Evolutionary conservation across 805 yeast species (phyloP).

Genomic region (Wickerhamomyces mucosus): DNA sequence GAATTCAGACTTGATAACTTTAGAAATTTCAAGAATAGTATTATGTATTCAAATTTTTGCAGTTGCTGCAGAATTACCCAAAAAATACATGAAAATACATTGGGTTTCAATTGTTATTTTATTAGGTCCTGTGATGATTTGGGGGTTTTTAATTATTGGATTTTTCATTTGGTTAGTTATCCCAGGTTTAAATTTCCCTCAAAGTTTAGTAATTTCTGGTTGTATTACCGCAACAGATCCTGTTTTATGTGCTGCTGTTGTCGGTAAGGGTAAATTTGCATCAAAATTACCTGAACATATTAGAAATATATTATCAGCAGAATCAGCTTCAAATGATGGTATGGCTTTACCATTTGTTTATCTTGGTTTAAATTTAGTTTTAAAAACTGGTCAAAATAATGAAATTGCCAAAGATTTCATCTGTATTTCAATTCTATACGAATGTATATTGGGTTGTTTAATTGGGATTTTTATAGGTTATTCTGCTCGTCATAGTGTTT

Average conservation of each 20-base stretch:
- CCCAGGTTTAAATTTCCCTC: constrained; percentile 63
- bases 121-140: constrained; percentile 80
- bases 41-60: constrained; percentile 86
- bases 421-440: constrained; percentile 65
- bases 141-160: constrained; percentile 81
- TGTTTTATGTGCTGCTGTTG: constrained; percentile 89
- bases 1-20: constrained; percentile 67
- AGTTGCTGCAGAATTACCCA: constrained; percentile 88
- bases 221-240: constrained; percentile 96
- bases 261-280: constrained; percentile 88
- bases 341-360: constrained; percentile 90
- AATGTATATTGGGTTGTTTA: constrained; percentile 70
- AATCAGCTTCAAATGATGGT: constrained; percentile 88
- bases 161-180: constrained; percentile 70
- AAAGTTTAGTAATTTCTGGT: constrained; percentile 67
- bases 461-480: constrained; percentile 71
- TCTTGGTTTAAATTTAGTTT: constrained; percentile 57
- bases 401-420: constrained; percentile 78
- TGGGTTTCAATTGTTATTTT: constrained; percentile 69
- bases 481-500: constrained; percentile 57
- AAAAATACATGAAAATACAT: constrained; percentile 78
- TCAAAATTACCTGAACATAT: constrained; percentile 86
- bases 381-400: constrained; percentile 54
- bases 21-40: constrained; percentile 77
- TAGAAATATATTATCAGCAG: constrained; percentile 74